Evolutionary conservation across 805 yeast genomes (phyloP).

Genomic region (Crinitomyces ghanaensis): DNA sequence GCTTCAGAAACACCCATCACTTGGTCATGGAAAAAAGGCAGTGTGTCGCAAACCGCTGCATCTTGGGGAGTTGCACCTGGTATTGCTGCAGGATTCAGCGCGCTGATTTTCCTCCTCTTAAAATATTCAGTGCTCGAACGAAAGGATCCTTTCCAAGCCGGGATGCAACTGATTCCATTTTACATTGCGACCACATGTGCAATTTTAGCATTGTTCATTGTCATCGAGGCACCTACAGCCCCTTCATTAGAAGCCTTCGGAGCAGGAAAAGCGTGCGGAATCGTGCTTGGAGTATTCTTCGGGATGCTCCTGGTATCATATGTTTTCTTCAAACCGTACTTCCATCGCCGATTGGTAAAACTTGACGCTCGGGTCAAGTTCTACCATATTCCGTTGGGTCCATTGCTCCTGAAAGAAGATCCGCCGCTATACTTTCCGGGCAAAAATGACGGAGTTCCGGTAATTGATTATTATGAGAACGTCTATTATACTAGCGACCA

Average conservation of each 20-base stretch:
- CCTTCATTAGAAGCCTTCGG: conserved; percentile 45
- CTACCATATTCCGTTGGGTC: conserved; percentile 49
- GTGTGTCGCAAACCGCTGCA: conserved; percentile 62
- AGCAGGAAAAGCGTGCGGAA: conserved; percentile 40
- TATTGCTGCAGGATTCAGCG: conserved; percentile 31
- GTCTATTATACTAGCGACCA: no score
- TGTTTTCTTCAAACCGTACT: conserved; percentile 47
- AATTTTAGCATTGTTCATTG: conserved; percentile 63
- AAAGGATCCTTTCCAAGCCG: conserved; percentile 43
- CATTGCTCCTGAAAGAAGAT: conserved; percentile 40
- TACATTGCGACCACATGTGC: conserved; percentile 50
- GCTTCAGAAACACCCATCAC: conserved; percentile 53
- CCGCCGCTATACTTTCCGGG: conserved; percentile 30
- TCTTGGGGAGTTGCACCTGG: conserved; percentile 74
- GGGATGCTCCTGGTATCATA: conserved; percentile 43
- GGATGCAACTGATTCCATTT: conserved; percentile 45
- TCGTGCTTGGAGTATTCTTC: conserved; percentile 55
- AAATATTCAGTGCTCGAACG: conserved; percentile 53
- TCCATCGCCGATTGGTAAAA: conserved; percentile 46
- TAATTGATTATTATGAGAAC: conserved; percentile 53
- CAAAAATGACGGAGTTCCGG: conserved; percentile 35
- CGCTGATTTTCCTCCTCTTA: conserved; percentile 45
- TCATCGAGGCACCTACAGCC: conserved; percentile 71
- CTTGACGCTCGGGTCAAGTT: conserved; percentile 57
- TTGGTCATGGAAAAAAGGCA: conserved; percentile 58